Evolutionary conservation across 2,329 filamentous ascomycete genomes (phyloP), one percentile per base, ranked within the genome.

Genomic region (Leptodontidium sp.): DNA sequence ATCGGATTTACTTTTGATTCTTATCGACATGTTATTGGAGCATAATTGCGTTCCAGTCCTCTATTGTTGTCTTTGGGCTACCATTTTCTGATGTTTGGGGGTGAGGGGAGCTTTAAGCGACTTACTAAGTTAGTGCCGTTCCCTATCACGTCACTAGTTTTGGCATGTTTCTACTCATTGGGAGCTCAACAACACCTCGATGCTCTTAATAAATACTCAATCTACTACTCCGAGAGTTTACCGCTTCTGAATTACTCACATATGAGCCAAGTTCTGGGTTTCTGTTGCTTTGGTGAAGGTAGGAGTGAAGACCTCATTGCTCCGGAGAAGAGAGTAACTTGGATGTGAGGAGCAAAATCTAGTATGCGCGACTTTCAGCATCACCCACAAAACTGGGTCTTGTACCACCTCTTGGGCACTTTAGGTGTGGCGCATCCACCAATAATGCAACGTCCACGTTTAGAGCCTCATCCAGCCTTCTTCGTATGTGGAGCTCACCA

Each of bases 391-490:
- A 35, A 55, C 14, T 35, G 52, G 52, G 29, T 12, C 52, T 55
- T 55, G 29, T 24, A 55, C 35, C 52, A 55, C 52, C 17, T 47
- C 29, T 55, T 24, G 17, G 26, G 6, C 14, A 40, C 8, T 40
- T 40, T 40, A 35, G 32, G 32, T 17, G 12, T 32, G 4, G 26
- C 50, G 26, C 50, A 8, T 53, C 14, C 52, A 11, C 29, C 14
- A 35, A 26, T 55, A 35, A 24, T n/a, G 29, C 29, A 55, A 24
- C 52, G 47, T 15, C 26, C 35, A 55, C 3, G 2, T n/a, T 1
- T 7, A 55, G 52, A 55, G 52, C 52, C 52, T 55, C 52, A 55
- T 55, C 52, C 26, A 55, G 52, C 26, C 52, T 55, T 35, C n/a
- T 24, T 55, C 14, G 24, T 55, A 26, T 35, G 52, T 15, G 52